A percentile compares a stretch with the other conserved stretches of the same genome.
These are phyloP conservation scores for Neurospora sp. DNA, from an alignment of 495 filamentous ascomycete species.

Conservation along the genomic window DNA sequence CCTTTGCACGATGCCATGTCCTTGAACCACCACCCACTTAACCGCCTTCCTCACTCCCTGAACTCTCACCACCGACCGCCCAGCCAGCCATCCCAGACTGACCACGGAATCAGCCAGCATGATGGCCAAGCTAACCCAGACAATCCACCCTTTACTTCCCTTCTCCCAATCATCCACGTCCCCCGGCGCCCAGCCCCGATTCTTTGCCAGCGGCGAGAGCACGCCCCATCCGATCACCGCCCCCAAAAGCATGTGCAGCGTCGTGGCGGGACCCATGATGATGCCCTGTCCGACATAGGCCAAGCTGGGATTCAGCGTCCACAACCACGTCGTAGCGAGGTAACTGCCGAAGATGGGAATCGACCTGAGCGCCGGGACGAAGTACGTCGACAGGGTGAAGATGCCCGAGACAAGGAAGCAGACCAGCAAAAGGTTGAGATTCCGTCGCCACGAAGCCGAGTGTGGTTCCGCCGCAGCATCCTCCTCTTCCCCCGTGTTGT, in stretches of 20 bases:
- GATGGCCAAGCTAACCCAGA: conserved; percentile 89
- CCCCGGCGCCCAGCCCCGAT: conserved; percentile 80
- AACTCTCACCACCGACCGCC: conserved; percentile 27
- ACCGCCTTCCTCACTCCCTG: not conserved
- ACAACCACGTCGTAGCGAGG: conserved; percentile 76
- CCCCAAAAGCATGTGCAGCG: conserved; percentile 89
- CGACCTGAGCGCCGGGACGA: conserved; percentile 74
- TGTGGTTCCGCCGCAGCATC: conserved; percentile 10
- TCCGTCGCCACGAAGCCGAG: conserved; percentile 38
- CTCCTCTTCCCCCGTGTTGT: conserved; percentile 12
- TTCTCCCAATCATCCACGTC: conserved; percentile 76
- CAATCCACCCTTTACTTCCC: conserved; percentile 96
- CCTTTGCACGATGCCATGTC: not conserved
- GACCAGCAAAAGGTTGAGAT: conserved; percentile 40
- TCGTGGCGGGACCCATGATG: conserved; percentile 88
- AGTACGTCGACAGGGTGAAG: conserved; percentile 82
- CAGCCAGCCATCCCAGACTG: conserved; percentile 71
- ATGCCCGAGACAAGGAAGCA: conserved; percentile 44
- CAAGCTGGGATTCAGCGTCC: conserved; percentile 90
- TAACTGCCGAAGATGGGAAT: conserved; percentile 73
- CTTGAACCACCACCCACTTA: not conserved
- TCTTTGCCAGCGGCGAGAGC: conserved; percentile 78
- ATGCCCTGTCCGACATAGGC: conserved; percentile 86
- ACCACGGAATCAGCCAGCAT: conserved; percentile 93
- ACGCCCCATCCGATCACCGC: conserved; percentile 87